Base-by-base conservation (phyloP, 2,329 filamentous ascomycete species). In the Sporothrix humicola region DNA sequence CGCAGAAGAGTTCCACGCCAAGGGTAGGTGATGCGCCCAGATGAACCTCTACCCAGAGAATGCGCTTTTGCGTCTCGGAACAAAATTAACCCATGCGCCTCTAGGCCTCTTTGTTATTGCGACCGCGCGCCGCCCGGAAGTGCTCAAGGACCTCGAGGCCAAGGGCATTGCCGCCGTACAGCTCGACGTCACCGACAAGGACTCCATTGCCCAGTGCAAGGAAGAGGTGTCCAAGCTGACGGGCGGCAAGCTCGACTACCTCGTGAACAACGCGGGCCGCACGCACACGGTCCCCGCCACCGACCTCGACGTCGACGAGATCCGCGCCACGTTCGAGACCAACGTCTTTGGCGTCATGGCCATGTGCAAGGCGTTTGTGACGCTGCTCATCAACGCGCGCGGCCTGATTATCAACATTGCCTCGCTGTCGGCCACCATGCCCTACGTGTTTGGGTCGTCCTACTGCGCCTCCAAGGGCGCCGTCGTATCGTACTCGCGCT, bases 181-280 rank as follows among this genome's bases (percentile, higher is more conserved):
- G 46, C 84, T 89, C 12, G 88, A 90, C 73, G 87, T 90, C 44
- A 89, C 87, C 42, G 82, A 84, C 23, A 77, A 81, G 20, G 82
- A 84, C 31, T 89, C 86, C 76, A 87, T 90, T 78, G 82, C 81
- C 20, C 78, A 79, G 58, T 87, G 85, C 77, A 85, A 84, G 72
- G 81, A 81, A 2, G 82, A 85, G 70, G 85, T 89, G 13, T 77
- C 81, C 12, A 78, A 82, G 13, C 79, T 89, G 65, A 88, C 86
- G 1, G 83, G 83, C 9, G 87, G 87, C 15, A 85, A 81, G 65
- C 84, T 90, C 5, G 87, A 90, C 76, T 84, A 89, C 63, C 85
- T 90, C 20, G 83, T 90, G 68, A 90, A 89, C 80, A 90, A 90
- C 74, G 87, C 88, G 86, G 87, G 87, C 72, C 83, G 85, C 72